Evolutionary conservation across 768 basidiomycete genomes (phyloP), one percentile per base, ranked within the genome.

Genomic region (Rhizopogon vulgaris): DNA sequence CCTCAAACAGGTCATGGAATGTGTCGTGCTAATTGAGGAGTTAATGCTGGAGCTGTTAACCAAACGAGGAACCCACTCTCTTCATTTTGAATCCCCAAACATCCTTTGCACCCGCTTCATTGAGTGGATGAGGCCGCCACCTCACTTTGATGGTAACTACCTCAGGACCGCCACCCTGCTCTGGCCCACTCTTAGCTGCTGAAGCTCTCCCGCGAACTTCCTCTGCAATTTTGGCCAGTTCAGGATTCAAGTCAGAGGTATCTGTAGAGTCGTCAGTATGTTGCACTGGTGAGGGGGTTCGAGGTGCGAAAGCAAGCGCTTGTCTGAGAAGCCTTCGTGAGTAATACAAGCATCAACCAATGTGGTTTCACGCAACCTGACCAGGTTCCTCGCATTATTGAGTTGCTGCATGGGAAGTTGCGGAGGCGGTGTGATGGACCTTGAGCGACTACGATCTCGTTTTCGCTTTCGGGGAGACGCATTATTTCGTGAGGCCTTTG

Each of bases 361-460:
- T 40, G 11, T 39, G 58, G 12, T 36, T 41, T 25, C 6, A 24
- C 55, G 72, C 49, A 60, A 89, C 89, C 82, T 75, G 45, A 89
- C 78, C 15, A 87, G 66, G 34, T 77, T 71, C 38, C 76, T 77
- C 12, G 85, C 83, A 50, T 74, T 73, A 58, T 79, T 74, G 1
- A 84, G 69, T 51, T 82, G 76, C 28, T 79, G 70, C 9, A 67
- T 61, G 2, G 84, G 70, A 12, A 90, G 65, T 34, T 71, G 73
- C 0, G 88, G 89, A 4, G 88, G 88, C 2, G 89, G 88, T 0
- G 88, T 91, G 37, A 90, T 77, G 3, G 88, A 91, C 22, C 74
- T 70, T 28, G 86, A 89, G 37, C 82, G 82, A 62, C 80, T 83
- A 41, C 82, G 76, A 38, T 69, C 59, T 37, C 75, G 69, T 51